These are phyloP conservation scores for Pythium dissotocum DNA, from an alignment of 352 stramenopile species.

Conservation along the genomic window DNA sequence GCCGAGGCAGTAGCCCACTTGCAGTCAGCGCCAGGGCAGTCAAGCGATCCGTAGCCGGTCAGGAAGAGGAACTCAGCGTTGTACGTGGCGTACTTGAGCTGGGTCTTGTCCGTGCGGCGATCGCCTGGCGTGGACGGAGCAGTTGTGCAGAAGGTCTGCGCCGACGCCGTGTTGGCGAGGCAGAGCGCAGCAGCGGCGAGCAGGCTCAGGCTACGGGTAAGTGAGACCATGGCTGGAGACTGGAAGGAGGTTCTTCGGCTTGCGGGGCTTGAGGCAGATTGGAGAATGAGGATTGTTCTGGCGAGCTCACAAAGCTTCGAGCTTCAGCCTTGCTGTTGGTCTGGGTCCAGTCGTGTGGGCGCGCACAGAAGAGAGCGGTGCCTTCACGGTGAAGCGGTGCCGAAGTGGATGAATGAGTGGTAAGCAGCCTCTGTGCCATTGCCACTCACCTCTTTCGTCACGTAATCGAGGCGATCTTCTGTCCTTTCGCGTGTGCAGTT, in stretches of 20 bases:
- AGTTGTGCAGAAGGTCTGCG: conserved; percentile 47
- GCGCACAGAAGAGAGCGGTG: too few relatives aligned
- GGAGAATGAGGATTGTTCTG: neutral
- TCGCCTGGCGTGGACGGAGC: conserved; percentile 35
- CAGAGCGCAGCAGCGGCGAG: neutral
- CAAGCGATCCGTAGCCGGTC: conserved; percentile 36
- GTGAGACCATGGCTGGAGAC: neutral
- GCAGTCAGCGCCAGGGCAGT: conserved; percentile 53
- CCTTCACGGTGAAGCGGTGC: neutral
- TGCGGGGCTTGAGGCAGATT: neutral
- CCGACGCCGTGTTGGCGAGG: conserved; percentile 22
- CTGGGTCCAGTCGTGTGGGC: neutral
- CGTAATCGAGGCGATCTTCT: neutral
- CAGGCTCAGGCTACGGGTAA: neutral
- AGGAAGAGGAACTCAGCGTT: conserved; percentile 69
- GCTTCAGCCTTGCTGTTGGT: neutral
- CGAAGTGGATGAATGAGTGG: neutral
- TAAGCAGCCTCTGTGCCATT: neutral
- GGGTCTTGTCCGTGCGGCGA: neutral
- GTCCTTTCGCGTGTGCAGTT: neutral
- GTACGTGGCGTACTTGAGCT: conserved; percentile 68
- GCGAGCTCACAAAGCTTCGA: too few relatives aligned
- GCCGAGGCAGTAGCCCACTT: conserved; percentile 47
- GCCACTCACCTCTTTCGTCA: neutral
- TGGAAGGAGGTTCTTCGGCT: neutral